Evolutionary conservation across 495 filamentous ascomycete genomes (phyloP).

Genomic region (Daldinia vernicosa): DNA sequence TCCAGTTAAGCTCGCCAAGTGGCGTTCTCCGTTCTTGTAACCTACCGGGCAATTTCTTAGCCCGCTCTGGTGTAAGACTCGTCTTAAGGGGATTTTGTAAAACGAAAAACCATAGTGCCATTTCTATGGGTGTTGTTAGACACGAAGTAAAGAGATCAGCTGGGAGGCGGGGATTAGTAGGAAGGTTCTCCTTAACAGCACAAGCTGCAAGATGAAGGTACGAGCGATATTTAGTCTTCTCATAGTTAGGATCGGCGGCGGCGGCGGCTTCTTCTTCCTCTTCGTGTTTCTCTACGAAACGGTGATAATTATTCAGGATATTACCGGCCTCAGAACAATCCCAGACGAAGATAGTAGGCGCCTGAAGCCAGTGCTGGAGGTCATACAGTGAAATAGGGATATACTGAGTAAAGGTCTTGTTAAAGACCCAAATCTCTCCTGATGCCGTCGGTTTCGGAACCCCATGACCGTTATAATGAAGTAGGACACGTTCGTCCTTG

Average conservation of each 20-base stretch:
- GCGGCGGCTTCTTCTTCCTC: slow-evolving; percentile 78
- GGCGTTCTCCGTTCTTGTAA: slow-evolving; percentile 94
- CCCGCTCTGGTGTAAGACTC: slow-evolving; percentile 78
- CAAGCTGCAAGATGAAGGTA: slow-evolving; percentile 95
- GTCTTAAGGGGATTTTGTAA: slow-evolving; percentile 87
- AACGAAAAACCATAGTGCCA: slow-evolving; percentile 93
- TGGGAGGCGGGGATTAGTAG: slow-evolving; percentile 94
- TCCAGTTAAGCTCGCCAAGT: slow-evolving; percentile 97
- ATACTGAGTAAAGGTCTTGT: slow-evolving; percentile 98
- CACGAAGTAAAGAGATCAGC: slow-evolving; percentile 97
- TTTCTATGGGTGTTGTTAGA: slow-evolving; percentile 95
- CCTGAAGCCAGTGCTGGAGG: slow-evolving; percentile 93
- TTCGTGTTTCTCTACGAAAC: slow-evolving; percentile 93
- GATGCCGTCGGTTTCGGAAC: slow-evolving; percentile 97
- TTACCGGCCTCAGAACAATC: slow-evolving; percentile 96
- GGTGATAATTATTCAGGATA: slow-evolving; percentile 92
- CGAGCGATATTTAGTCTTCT: slow-evolving; percentile 69
- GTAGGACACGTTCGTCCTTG: slow-evolving; percentile 92
- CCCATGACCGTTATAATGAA: slow-evolving; percentile 98
- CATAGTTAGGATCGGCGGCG: slow-evolving; percentile 75
- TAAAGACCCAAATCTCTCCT: slow-evolving; percentile 99
- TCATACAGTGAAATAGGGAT: slow-evolving; percentile 97
- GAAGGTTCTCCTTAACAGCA: slow-evolving; percentile 85
- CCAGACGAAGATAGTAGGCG: slow-evolving; percentile 95
- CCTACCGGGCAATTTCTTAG: slow-evolving; percentile 81